Evolutionary conservation across 1,139 yeast genomes (phyloP).

Genomic region (Meyerozyma smithsonii): DNA sequence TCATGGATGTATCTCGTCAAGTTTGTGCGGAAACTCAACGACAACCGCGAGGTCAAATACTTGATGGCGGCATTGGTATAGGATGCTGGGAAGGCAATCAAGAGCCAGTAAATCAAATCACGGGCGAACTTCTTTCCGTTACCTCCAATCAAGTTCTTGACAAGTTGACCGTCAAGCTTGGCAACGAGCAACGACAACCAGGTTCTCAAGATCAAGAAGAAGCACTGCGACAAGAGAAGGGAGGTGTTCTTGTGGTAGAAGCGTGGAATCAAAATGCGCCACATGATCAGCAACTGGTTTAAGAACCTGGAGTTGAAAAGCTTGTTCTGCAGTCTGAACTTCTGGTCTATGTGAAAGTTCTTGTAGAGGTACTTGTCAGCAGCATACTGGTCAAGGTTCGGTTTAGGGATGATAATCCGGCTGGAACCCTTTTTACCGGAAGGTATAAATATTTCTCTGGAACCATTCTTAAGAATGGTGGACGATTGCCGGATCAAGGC

Average conservation of each 20-base stretch:
- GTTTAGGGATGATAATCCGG: slow-evolving; percentile 54
- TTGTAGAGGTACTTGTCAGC: slow-evolving; percentile 64
- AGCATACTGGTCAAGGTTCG: slow-evolving; percentile 57
- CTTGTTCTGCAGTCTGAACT: slow-evolving; percentile 26
- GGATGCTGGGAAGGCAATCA: slow-evolving; percentile 89
- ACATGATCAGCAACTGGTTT: slow-evolving; percentile 68
- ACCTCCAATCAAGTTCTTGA: slow-evolving; percentile 81
- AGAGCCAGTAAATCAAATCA: slow-evolving; percentile 81
- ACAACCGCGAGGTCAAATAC: slow-evolving; percentile 69
- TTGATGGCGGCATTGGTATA: slow-evolving; percentile 90
- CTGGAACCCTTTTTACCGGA: slow-evolving; percentile 31
- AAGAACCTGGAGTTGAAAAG: slow-evolving; percentile 64
- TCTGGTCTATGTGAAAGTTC: slow-evolving; percentile 41
- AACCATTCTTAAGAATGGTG: slow-evolving; percentile 47
- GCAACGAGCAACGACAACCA: slow-evolving; percentile 86
- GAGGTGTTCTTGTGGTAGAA: slow-evolving; percentile 64
- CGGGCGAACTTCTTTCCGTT: slow-evolving; percentile 70
- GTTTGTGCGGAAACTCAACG: slow-evolving; percentile 81
- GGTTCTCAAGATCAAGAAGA: slow-evolving; percentile 74
- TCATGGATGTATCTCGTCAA: slow-evolving; percentile 86
- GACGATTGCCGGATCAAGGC: slow-evolving; percentile 40
- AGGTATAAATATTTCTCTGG: slow-evolving; percentile 47
- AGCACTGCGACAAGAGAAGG: slow-evolving; percentile 64
- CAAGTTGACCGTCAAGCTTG: slow-evolving; percentile 87
- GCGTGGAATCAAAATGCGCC: slow-evolving; percentile 79